Percentiles rank a stretch among this genome's conserved stretches.
Evolutionary conservation across 495 filamentous ascomycete species (phyloP).

Genomic region (Aspergillus haitiensis): DNA sequence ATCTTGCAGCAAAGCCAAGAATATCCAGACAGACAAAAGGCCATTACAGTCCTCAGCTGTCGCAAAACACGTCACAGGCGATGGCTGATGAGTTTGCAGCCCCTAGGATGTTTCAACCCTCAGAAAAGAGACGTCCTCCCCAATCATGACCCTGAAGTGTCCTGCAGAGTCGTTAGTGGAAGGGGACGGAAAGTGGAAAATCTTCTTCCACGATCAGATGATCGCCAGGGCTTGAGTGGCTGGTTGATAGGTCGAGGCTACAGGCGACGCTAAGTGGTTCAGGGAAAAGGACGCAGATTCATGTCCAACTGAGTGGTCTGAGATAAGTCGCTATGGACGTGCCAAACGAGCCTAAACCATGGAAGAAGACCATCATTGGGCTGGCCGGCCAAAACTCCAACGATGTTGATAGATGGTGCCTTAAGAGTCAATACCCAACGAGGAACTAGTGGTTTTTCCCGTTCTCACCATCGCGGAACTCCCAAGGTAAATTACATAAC

Average conservation of each 20-base stretch:
- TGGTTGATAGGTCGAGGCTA: neutral
- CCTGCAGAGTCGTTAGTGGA: neutral
- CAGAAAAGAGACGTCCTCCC: neutral
- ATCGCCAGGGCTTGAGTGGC: neutral
- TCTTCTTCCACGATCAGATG: neutral
- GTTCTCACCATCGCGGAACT: neutral
- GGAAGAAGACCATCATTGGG: neutral
- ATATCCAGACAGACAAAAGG: neutral
- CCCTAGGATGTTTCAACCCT: neutral
- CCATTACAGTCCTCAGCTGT: neutral
- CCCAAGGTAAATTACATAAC: conserved; percentile 16
- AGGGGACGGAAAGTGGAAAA: neutral
- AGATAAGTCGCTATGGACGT: conserved; percentile 1
- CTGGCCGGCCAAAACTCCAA: neutral
- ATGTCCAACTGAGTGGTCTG: neutral
- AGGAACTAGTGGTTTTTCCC: neutral
- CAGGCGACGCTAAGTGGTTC: neutral
- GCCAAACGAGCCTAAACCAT: neutral
- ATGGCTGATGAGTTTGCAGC: neutral
- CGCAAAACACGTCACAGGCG: neutral
- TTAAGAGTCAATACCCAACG: conserved; percentile 9
- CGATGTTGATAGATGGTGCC: conserved; percentile 9
- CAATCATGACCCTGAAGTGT: neutral
- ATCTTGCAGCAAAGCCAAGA: conserved; percentile 5
- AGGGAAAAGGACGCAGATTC: neutral